Base-by-base conservation (phyloP, 139 green algal genomes). In the Diplosphaera chodatii region DNA sequence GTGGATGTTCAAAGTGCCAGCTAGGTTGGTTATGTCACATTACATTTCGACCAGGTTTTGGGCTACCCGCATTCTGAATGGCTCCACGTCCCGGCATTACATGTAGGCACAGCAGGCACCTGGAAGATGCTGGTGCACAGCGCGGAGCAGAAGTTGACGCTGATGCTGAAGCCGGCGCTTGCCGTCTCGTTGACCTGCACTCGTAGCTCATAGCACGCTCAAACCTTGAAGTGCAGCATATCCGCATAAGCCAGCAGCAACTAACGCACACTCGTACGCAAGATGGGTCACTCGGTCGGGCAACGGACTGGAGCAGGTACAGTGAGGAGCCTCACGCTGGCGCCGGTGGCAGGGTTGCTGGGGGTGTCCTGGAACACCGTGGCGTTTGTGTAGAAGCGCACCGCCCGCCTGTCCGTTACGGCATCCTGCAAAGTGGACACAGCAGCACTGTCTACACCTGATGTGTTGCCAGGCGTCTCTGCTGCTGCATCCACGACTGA, bases 361-460 rank as follows among this genome's bases (percentile, higher is more conserved):
- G 82, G 77, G 22, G 33, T 63, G 18, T 74, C 64, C 18, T 70
- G 64, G 63, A 85, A 88, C 0, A 72, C 22, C 0, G 86, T 92
- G 22, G 78, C 79, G 20, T 87, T 89, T 29, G 85, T 87, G 71
- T 80, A 91, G 27, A 92, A 92, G 3, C 0, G 28, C 13, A 92
- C 63, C 40, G 63, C 1, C 15, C 56, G 27, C 0, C n/a, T 34
- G 66, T 86, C 80, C 2, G 71, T 74, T 27, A 82, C 48, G 16
- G 16, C 48, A 25, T 59, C 25, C 48, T 59, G 48, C 48, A 25
- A 18, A 5, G 48, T n/a, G n/a, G n/a, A n/a, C n/a, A n/a, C n/a
- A n/a, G n/a, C n/a, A n/a, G n/a, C n/a, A n/a, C n/a, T n/a, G n/a
- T n/a, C n/a, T n/a, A n/a, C n/a, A n/a, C n/a, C n/a, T 4, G 3